Base-by-base conservation (phyloP, 2,329 filamentous ascomycete species). In the Aspergillus tubingensis region DNA sequence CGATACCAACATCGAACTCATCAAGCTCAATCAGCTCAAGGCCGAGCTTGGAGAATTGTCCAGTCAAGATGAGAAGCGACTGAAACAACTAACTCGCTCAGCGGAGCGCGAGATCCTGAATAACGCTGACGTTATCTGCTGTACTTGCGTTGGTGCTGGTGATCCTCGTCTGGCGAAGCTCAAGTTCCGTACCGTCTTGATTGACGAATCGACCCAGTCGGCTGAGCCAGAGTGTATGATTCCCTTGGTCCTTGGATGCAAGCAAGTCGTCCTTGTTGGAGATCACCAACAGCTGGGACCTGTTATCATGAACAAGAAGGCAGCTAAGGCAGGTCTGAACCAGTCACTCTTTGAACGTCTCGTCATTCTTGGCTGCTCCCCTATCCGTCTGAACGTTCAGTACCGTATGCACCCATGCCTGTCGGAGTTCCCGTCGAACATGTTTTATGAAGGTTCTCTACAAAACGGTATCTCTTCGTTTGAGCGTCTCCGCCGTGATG, bases 241-340 rank as follows among this genome's bases (percentile, higher is more conserved):
- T 69, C 95, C 95, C 17, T 82, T 99, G 43, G 94, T 99, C 32
- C 84, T 99, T 21, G 95, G 95, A 54, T 99, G 95, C 83, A 99
- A 99, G 81, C 95, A 99, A 77, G 92, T 97, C 53, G 95, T 99
- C n/a, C 85, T 99, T 38, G 95, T 99, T 44, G 95, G 95, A 73
- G 95, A 99, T 73, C 95, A 99, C 78, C 96, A 98, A 77, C 95
- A 99, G 76, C 86, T 99, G 66, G 95, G 95, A 0, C 95, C 95
- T 1, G 95, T 99, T 70, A 98, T 99, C 74, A 99, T 99, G 94
- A 99, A 99, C 84, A 99, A 99, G 85, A 98, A 98, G 79, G 95
- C 95, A 13, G 95, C 95, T 63, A 98, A 98, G 79, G 95, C 95
- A 58, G 95, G 95, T 62, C 83, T 99, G 15, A 97, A 98, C 78